Evolutionary conservation across 208 protist genomes (phyloP).

Genomic region (Acanthamoeba triangularis): DNA sequence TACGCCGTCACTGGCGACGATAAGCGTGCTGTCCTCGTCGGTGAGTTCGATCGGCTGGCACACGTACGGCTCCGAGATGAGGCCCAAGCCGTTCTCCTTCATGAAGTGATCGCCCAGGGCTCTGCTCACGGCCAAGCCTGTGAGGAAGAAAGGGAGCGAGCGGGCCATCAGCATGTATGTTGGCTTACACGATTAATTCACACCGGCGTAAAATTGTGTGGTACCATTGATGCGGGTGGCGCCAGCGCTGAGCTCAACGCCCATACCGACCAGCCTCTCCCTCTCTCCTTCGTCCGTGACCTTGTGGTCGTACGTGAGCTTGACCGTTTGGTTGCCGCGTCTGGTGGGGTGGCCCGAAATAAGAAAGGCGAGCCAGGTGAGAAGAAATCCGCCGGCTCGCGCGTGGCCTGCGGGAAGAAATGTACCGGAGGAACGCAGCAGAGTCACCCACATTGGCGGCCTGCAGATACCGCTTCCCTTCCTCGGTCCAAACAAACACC

Average conservation of each 20-base stretch:
- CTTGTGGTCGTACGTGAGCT: slow-evolving; percentile 84
- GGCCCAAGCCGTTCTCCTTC: slow-evolving; percentile 83
- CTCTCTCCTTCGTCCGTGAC: slow-evolving; percentile 78
- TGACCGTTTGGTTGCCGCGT: slow-evolving; percentile 55
- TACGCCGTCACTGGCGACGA: slow-evolving; percentile 87
- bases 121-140: slow-evolving; percentile 83
- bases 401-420: not conserved
- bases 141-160: not conserved
- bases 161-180: not conserved
- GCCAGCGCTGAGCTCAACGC: slow-evolving; percentile 73
- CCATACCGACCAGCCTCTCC: slow-evolving; percentile 66
- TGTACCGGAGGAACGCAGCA: slow-evolving; percentile 80
- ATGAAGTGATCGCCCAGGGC: slow-evolving; percentile 86
- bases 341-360: not conserved
- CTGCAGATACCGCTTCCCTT: slow-evolving; percentile 82
- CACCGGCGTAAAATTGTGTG: too few species aligned
- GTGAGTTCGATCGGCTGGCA: slow-evolving; percentile 75
- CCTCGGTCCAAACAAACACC: slow-evolving; percentile 72
- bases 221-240: slow-evolving; percentile 87
- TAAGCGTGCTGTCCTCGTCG: slow-evolving; percentile 78
- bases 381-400: not conserved
- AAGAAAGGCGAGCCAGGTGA: not conserved
- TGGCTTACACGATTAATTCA: too few species aligned
- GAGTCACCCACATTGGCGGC: slow-evolving; percentile 86
- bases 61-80: slow-evolving; percentile 78